Evolutionary conservation across 164 flowering plant species (phyloP), one percentile per base, ranked within the genome.

Genomic region (Tetrastigma voinierianum): DNA sequence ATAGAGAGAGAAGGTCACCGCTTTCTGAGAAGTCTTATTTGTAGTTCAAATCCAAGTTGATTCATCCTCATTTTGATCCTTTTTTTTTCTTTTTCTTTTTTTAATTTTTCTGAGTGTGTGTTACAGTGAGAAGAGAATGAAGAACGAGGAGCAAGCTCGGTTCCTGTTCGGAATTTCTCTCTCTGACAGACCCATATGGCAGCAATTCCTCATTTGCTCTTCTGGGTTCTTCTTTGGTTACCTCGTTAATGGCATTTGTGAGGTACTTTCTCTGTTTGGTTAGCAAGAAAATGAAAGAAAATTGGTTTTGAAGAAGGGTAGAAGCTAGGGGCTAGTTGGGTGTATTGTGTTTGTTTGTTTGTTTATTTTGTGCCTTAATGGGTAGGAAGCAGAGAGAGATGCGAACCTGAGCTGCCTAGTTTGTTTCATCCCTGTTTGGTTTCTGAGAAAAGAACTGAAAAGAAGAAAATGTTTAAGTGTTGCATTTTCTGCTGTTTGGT

Each of bases 141-240:
- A 75, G 82, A 77, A 59, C 56, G 91, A 83, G 72, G 96, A 89
- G 58, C 94, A 87, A 76, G 65, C 70, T 7, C 74, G 94, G 76
- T 77, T 89, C 65, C 72, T 93, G 66, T 88, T 93, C 64, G 98
- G 98, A 62, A 80, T 93, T 57, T 77, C 87, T 11, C 84, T 91
- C 2, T 68, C 93, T 2, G 82, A 77, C 12, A 77, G 83, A 68
- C 94, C 98, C 44, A 76, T 21, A 21, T 93, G 94, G 94, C 75
- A 90, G 25, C 98, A 90, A 59, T 90, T 93, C 51, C 76, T 93
- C 51, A 76, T 93, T 25, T 93, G 98, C 68, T 87, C 96, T 69
- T 78, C 92, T 62, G 98, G 98, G 55, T 93, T 90, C 73, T 93
- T 94, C 88, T 94, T 94, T 64, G 98, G 98, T 8, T 94, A 91